Conservation (phyloP, 805 yeast genomes). For the Suhomyces xylopsoci region DNA sequence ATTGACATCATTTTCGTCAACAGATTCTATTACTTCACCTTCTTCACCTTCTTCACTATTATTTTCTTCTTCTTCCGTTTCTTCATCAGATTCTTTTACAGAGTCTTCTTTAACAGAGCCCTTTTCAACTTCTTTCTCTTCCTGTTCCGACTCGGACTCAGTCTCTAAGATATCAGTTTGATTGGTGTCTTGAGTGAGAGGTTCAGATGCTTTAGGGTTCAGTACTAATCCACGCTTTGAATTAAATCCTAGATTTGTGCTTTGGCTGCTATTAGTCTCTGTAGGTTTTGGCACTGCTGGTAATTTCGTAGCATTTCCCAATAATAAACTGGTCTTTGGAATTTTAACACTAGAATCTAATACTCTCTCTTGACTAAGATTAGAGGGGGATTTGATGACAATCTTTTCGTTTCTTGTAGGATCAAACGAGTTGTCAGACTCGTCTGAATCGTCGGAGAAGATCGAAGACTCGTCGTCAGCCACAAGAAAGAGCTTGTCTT, state of each 20-base stretch:
- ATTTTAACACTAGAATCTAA: neutral
- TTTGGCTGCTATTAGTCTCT: too few species aligned
- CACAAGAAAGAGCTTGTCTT: constrained; percentile 8
- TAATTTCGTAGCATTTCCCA: neutral
- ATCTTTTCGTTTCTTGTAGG: constrained; percentile 7
- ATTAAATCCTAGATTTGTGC: too few species aligned
- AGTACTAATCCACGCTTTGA: too few species aligned
- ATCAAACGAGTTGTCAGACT: constrained; percentile 11
- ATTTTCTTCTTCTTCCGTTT: too few species aligned
- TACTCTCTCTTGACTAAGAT: neutral
- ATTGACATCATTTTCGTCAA: too few species aligned
- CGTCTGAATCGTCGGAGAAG: constrained; percentile 12
- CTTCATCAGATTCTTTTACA: too few species aligned
- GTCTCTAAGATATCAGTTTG: neutral
- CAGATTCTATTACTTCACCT: too few species aligned
- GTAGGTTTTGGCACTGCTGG: neutral
- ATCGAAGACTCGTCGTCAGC: constrained; percentile 2
- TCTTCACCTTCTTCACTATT: too few species aligned
- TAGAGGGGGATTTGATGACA: neutral
- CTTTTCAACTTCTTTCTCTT: neutral
- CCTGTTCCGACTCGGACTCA: too few species aligned
- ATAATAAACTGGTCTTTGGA: neutral
- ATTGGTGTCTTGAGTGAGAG: neutral
- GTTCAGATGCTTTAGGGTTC: neutral
- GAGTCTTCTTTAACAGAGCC: too few species aligned